Conservation (phyloP, 2,329 filamentous ascomycete genomes). For the Pseudogymnoascus verrucosus region DNA sequence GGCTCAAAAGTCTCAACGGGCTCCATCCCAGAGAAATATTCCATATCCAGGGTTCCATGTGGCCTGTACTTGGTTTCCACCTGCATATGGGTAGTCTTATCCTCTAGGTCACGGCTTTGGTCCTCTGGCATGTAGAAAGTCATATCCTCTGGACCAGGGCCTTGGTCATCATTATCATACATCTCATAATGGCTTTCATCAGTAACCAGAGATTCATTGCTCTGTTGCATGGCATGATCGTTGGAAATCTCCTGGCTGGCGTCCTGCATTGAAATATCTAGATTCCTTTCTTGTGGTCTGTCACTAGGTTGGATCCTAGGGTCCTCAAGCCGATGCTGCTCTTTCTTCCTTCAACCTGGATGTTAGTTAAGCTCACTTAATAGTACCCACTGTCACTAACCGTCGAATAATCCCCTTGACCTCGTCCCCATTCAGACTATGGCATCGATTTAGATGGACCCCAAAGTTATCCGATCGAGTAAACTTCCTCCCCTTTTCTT, state of each 20-base stretch:
- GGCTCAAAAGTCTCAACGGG: not conserved
- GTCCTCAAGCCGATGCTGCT: not conserved
- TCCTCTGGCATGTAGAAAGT: not conserved
- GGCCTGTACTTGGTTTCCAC: not conserved
- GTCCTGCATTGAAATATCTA: not conserved
- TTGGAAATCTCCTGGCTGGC: conserved; percentile 13
- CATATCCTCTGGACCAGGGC: not conserved
- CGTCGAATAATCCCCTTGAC: conserved; percentile 36
- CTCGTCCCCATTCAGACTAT: conserved; percentile 38
- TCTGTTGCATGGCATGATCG: not conserved
- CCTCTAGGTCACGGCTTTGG: not conserved
- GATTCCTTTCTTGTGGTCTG: conserved; percentile 16
- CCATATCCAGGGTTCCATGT: not conserved
- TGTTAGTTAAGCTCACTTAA: not conserved
- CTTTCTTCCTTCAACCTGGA: conserved; percentile 11
- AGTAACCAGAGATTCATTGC: not conserved
- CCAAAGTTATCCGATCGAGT: conserved; percentile 81
- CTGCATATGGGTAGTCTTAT: not conserved
- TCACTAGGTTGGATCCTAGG: conserved; percentile 12
- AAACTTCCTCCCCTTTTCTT: conserved; percentile 61
- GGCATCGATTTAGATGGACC: conserved; percentile 65
- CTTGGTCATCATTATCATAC: not conserved
- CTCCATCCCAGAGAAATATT: not conserved
- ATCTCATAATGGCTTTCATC: not conserved
- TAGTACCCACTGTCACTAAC: conserved; percentile 30